Base-by-base conservation (phyloP, 208 protist genomes). In the Trypanosoma conorhini region DNA sequence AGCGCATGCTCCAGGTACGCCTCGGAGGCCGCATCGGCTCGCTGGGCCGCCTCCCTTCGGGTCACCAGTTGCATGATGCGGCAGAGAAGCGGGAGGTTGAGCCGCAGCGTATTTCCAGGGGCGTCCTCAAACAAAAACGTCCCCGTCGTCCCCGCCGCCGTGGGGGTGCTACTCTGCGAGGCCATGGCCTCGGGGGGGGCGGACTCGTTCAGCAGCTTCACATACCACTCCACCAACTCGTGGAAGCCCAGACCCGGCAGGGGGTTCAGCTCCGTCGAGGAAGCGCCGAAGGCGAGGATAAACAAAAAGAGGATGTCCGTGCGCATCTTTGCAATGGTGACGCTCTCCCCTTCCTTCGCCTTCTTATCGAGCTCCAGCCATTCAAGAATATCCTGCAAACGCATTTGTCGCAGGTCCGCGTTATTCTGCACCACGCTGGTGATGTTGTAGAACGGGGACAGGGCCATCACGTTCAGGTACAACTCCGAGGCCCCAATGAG, bases 221-320 rank as follows among this genome's bases (percentile, higher is more conserved):
- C 48, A 74, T 97, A 97, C 24, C 59, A 51, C 30, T 84, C 75
- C 33, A 93, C 69, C 35, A 91, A 48, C 24, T 82, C 60, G 22
- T 72, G 42, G 31, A 94, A 89, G 44, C 46, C 57, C 4, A 81
- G 26, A 28, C 70, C 70, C 9, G 63, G 30, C 13, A 93, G 33
- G 15, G 77, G 62, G 9, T 55, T 55, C 1, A 97, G 71, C 22
- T 93, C 82, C 46, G 86, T 85, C 17, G 74, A 62, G 7, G 80
- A 70, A 54, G 82, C 81, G 10, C 92, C 92, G 33, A 77, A 70
- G 59, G 76, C 70, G 48, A 97, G 60, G 42, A 97, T 62, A 52
- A 80, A 78, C 1, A 97, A 64, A 50, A 94, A 86, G 30, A 95
- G 74, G 44, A 80, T 81, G 62, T 97, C 92, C 0, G 86, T 91